Evolutionary conservation across 2,329 filamentous ascomycete genomes (phyloP), one percentile per base, ranked within the genome.

Genomic region (Metarhizium anisopliae): DNA sequence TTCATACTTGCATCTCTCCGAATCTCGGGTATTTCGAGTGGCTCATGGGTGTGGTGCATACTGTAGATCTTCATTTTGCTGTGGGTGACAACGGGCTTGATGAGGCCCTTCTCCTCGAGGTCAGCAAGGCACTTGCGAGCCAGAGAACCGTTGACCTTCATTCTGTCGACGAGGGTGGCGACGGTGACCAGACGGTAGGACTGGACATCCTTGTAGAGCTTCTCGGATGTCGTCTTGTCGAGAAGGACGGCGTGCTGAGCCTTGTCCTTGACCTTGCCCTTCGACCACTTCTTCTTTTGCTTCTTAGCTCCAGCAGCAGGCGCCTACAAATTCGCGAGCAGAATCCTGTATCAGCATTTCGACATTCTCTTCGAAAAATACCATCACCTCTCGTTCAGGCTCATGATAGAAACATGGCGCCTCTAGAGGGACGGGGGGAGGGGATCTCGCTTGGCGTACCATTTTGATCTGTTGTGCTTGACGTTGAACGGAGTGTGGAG

Each of bases 181-280:
- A 97, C 89, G 74, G 94, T 97, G 81, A 99, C 91, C 77, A 99
- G 91, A 74, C 94, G 91, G 89, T 97, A 99, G 64, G 94, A 96
- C 80, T 97, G 94, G 71, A 99, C 95, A 85, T 99, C 94, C 85
- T 99, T 99, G 85, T 96, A 89, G 77, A 99, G 91, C 84, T 95
- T 96, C 81, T 99, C 94, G 67, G 88, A 89, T 74, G 88, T 96
- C 79, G 82, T 74, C 87, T 99, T 99, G 84, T 99, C 94, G 80
- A 99, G 90, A 74, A 97, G 84, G 79, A 99, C 94, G 78, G 89
- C 90, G 86, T 99, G 94, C 78, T 97, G 89, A 80, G 94, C 93
- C 92, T 99, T 99, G 86, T 99, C 94, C 94, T 99, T 99, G 84
- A 99, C 94, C 91, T 77, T 82, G 67, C 72, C 70, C 70, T 75